Evolutionary conservation across 305 asterid species (phyloP), one percentile per base, ranked within the genome.

Genomic region (Fraxinus ornus): DNA sequence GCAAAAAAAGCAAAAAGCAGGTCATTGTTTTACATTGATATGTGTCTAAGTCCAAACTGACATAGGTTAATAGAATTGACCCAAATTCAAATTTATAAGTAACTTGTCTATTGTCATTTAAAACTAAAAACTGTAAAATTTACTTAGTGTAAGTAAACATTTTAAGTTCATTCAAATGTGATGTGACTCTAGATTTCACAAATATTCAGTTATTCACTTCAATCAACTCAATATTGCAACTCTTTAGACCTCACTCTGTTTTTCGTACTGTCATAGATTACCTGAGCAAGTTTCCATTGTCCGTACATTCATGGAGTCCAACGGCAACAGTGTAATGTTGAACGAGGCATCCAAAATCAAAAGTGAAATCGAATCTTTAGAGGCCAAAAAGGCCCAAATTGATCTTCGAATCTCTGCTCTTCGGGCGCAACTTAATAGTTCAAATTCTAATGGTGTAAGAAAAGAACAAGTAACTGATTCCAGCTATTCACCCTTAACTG

Each of bases 321-420:
- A 83, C 80, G 90, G 88, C 37, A 76, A 39, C 5, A 10, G 75
- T 28, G 19, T 70, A 37, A 70, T 26, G 7, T 10, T 41, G 24
- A 83, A 71, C 15, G 78, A 88, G 79, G 85, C 89, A 75, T 36
- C 89, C 21, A 93, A 90, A 76, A 91, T 95, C 78, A 87, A 86
- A 84, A 84, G 87, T 12, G 93, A 92, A 88, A 90, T 95, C 32
- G 88, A 86, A 22, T 79, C 89, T 28, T 78, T 95, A 7, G 85
- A 88, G 86, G 52, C 87, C 35, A 86, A 88, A 62, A 92, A 88
- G 89, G 64, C 85, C 24, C 80, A 82, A 13, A 87, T 91, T 74
- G 97, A 95, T 66, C 88, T 74, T 2, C 97, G 86, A 55, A 88
- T 95, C 81, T 88, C 95, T 2, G 76, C 90, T 60, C 93, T 95